phyloP scores from a whole-genome alignment of 1,139 yeast species.

The Barnettozyma hawaiiensis region DNA sequence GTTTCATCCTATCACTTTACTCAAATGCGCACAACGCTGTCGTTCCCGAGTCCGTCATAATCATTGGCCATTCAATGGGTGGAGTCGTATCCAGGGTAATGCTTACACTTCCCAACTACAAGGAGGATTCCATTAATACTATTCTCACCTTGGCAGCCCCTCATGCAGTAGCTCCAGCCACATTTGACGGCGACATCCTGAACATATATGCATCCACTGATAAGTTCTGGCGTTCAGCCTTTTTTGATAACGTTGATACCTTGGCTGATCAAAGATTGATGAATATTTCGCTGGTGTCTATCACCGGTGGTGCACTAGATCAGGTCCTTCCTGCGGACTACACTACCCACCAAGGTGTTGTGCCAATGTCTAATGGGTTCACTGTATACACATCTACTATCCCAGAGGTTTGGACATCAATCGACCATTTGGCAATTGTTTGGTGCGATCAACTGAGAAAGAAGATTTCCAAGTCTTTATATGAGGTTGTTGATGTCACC shows the following conservation, averaged over 20 bases:
- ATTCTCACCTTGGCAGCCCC: slow-evolving; percentile 89
- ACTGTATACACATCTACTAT: slow-evolving; percentile 81
- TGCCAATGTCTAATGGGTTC: slow-evolving; percentile 74
- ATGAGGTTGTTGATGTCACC: slow-evolving; percentile 50
- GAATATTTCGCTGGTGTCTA: slow-evolving; percentile 59
- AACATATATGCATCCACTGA: slow-evolving; percentile 70
- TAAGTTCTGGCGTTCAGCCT: slow-evolving; percentile 63
- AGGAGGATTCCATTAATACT: slow-evolving; percentile 68
- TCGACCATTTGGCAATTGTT: slow-evolving; percentile 92
- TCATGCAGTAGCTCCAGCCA: slow-evolving; percentile 89
- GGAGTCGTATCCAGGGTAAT: slow-evolving; percentile 85
- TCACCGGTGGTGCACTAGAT: slow-evolving; percentile 89
- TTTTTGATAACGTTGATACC: slow-evolving; percentile 22
- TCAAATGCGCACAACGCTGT: slow-evolving; percentile 23
- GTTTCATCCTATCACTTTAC: slow-evolving; percentile 68
- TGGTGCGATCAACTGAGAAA: slow-evolving; percentile 92
- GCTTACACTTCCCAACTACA: slow-evolving; percentile 73
- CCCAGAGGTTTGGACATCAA: slow-evolving; percentile 90
- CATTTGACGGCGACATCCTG: slow-evolving; percentile 86
- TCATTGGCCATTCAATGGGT: slow-evolving; percentile 96
- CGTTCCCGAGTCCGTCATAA: slow-evolving; percentile 64
- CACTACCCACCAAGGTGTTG: slow-evolving; percentile 65
- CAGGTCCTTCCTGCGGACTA: slow-evolving; percentile 89
- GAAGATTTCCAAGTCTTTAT: slow-evolving; percentile 51
- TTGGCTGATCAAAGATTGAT: slow-evolving; percentile 38